Base-by-base conservation (phyloP, 768 basidiomycete species). In the Lactarius akahatsu region DNA sequence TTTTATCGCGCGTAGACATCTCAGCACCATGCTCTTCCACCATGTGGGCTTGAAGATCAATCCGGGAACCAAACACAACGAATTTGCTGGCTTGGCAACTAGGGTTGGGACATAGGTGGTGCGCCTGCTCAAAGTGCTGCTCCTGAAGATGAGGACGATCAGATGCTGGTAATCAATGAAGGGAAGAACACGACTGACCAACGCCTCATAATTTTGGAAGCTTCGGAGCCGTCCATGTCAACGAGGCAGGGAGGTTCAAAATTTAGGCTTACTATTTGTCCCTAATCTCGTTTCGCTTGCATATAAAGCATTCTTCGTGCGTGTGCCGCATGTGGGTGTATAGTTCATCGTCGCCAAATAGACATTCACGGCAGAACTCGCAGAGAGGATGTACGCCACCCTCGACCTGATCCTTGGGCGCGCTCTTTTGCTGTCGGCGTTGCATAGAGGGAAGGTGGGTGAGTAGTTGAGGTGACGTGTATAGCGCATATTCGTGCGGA, bases 221-320 rank as follows among this genome's bases (percentile, higher is more conserved):
- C 92, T 96, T 65, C 2, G 15, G 43, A 47, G 32, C 45, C 61
- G 20, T n/a, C 36, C 16, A 56, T 52, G 45, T 66, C 18, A 63
- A 50, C 10, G 32, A 23, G 2, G 45, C 6, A 16, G 67, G 52
- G 60, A 41, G 65, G 45, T 6, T 55, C 67, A 41, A 20, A 13
- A 34, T 15, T 23, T 30, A 18, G 4, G 52, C 94, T 73, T 72
- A 97, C 94, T 97, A 95, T 78, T 94, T 86, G 76, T 95, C 86
- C 69, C 84, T 80, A 47, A 92, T 71, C 8, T 89, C 94, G 63
- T 89, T 84, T 34, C 90, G 83, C 74, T 93, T 94, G 76, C 97
- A 99, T 16, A 99, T 76, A 71, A 97, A 97, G 75, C 96, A 98
- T 73, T 98, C 96, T 76, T 99, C 96, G 77, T 99, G 96, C 58